These are phyloP conservation scores for Ophiostoma piceae DNA, from an alignment of 2,329 filamentous ascomycete genomes.

Conservation along the genomic window DNA sequence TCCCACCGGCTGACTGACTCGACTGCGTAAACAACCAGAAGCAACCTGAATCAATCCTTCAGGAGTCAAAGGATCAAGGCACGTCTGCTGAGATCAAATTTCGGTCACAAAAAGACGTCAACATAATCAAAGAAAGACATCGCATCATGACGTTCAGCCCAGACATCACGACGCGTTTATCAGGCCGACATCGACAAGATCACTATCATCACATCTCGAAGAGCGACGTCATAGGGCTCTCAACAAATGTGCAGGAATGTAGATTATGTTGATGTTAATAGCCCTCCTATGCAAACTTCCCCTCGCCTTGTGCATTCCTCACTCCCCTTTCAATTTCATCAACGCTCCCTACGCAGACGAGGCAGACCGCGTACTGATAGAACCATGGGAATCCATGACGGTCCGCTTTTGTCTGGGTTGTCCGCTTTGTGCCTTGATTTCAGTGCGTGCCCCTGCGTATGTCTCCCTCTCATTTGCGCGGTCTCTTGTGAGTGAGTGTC, in stretches of 20 bases:
- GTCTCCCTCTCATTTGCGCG: constrained; percentile 4
- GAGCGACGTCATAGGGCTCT: not conserved
- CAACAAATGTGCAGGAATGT: not conserved
- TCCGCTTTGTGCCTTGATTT: constrained; percentile 7
- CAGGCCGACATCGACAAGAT: not conserved
- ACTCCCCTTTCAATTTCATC: constrained; percentile 4
- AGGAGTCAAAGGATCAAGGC: not conserved
- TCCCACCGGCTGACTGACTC: not conserved
- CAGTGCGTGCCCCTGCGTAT: not conserved
- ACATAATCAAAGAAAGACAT: not conserved
- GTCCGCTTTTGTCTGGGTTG: not conserved
- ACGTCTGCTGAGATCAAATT: not conserved
- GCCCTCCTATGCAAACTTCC: not conserved
- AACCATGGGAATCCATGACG: not conserved
- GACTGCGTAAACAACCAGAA: not conserved
- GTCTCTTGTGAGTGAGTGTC: not conserved
- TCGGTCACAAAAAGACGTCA: not conserved
- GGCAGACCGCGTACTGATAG: too few relatives aligned
- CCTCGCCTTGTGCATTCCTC: not conserved
- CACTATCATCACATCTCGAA: not conserved
- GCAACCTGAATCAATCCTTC: not conserved
- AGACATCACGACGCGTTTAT: not conserved
- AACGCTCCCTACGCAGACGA: not conserved
- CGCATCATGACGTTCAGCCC: not conserved
- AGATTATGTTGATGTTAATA: not conserved